phyloP scores from a whole-genome alignment of 768 basidiomycete genomes.

The Agaricus subrufescens region DNA sequence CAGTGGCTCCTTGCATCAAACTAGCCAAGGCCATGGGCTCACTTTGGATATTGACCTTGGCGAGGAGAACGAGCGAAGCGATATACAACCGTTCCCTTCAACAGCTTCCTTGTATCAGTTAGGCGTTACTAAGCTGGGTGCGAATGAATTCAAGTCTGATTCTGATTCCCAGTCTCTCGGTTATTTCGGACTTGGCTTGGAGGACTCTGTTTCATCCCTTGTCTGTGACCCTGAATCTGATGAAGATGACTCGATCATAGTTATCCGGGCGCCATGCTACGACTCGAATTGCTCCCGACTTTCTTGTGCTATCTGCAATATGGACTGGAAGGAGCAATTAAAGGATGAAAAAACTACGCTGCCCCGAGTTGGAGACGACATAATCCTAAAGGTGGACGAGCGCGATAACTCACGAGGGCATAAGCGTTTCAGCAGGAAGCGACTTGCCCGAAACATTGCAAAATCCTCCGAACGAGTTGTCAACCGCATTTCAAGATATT shows the following conservation, averaged over 20 bases:
- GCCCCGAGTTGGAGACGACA: not conserved
- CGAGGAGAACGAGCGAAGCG: constrained; percentile 4
- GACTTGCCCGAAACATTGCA: not conserved
- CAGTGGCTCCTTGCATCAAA: not conserved
- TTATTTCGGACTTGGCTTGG: constrained; percentile 15
- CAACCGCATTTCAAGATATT: not conserved
- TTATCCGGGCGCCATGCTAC: not conserved
- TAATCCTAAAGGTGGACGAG: not conserved
- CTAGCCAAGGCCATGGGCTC: not conserved
- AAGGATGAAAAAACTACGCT: not conserved
- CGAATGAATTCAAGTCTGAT: too few species aligned
- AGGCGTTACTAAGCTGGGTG: not conserved
- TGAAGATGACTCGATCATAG: not conserved
- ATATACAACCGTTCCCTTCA: constrained; percentile 12
- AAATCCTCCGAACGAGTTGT: not conserved
- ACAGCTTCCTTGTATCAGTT: constrained; percentile 10
- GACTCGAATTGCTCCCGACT: not conserved
- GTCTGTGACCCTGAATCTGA: not conserved
- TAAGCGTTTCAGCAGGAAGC: not conserved
- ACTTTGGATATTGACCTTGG: not conserved
- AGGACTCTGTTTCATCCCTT: constrained; percentile 1
- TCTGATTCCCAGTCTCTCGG: constrained; percentile 1
- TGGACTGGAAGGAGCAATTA: not conserved
- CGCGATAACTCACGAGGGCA: not conserved
- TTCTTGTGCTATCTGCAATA: not conserved